These are phyloP conservation scores for Parsonsia alboflavescens DNA, from an alignment of 257 asterid genomes.

Conservation along the genomic window DNA sequence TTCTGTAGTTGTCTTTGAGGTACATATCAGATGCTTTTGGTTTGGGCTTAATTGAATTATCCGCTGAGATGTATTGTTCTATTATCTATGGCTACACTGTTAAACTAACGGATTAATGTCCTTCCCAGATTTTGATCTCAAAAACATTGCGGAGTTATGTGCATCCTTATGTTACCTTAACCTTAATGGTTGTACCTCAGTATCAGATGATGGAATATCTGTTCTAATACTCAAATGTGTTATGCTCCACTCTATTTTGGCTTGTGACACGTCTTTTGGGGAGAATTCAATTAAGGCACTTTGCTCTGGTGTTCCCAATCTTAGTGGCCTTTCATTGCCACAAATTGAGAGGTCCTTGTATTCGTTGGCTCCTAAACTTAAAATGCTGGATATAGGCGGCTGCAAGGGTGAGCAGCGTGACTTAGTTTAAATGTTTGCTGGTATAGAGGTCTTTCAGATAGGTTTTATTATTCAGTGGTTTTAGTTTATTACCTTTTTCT, in stretches of 20 bases:
- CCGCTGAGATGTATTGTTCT: not conserved
- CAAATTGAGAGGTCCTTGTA: constrained; percentile 24
- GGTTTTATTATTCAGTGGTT: not conserved
- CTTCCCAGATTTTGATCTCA: constrained; percentile 64
- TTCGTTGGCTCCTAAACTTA: constrained; percentile 43
- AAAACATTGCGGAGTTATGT: constrained; percentile 51
- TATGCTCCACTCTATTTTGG: constrained; percentile 55
- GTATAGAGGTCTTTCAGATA: not conserved
- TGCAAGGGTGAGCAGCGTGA: constrained; percentile 51
- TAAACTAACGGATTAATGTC: constrained; percentile 15
- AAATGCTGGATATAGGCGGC: constrained; percentile 63
- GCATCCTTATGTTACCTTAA: constrained; percentile 51
- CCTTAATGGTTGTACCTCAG: constrained; percentile 66
- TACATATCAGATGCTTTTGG: not conserved
- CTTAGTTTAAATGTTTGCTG: constrained; percentile 8
- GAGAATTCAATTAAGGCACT: constrained; percentile 55
- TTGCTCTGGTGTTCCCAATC: constrained; percentile 37
- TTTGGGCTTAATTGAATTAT: not conserved
- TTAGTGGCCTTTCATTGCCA: constrained; percentile 14
- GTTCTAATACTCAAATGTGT: constrained; percentile 48
- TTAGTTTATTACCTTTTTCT: no score
- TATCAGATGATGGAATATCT: constrained; percentile 73
- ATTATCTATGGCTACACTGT: not conserved
- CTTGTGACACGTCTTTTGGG: constrained; percentile 74
- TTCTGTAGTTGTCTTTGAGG: not conserved